Percentiles rank a stretch among this genome's conserved stretches.
Conservation (phyloP, 2,329 filamentous ascomycete genomes). For the Nectriaceae sp. region DNA sequence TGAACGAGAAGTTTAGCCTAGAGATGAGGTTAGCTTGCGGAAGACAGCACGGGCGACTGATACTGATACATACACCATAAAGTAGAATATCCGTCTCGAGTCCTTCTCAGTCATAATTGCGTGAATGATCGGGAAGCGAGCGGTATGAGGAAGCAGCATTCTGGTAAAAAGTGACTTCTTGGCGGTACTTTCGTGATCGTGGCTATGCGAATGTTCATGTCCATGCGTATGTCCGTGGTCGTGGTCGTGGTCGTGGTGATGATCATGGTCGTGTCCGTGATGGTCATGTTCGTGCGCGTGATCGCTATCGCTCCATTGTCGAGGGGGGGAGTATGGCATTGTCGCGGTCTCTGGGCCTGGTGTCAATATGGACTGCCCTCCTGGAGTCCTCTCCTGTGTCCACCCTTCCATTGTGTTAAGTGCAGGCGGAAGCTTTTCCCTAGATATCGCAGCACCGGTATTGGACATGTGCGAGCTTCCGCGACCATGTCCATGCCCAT, state of each 20-base stretch:
- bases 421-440: constrained; percentile 35
- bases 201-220: constrained; percentile 30
- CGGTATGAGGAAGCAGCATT: constrained; percentile 68
- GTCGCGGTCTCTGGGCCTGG: constrained; percentile 31
- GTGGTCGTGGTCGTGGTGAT: constrained; percentile 19
- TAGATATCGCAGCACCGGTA: constrained; percentile 25
- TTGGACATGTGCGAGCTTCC: constrained; percentile 34
- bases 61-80: constrained; percentile 72
- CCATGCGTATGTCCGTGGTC: constrained; percentile 24
- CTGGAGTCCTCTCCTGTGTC: constrained; percentile 42
- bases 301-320: constrained; percentile 8
- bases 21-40: constrained; percentile 13
- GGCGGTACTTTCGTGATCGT: constrained; percentile 43
- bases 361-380: constrained; percentile 43
- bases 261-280: constrained; percentile 29
- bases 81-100: constrained; percentile 94
- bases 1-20: constrained; percentile 92
- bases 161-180: constrained; percentile 70
- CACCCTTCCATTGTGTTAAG: constrained; percentile 41
- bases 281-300: constrained; percentile 26
- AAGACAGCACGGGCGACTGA: constrained; percentile 3
- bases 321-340: constrained; percentile 30
- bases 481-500: constrained; percentile 26
- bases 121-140: constrained; percentile 76
- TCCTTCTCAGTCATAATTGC: constrained; percentile 89